Base-by-base conservation (phyloP, 495 filamentous ascomycete species). In the Poronia punctata region DNA sequence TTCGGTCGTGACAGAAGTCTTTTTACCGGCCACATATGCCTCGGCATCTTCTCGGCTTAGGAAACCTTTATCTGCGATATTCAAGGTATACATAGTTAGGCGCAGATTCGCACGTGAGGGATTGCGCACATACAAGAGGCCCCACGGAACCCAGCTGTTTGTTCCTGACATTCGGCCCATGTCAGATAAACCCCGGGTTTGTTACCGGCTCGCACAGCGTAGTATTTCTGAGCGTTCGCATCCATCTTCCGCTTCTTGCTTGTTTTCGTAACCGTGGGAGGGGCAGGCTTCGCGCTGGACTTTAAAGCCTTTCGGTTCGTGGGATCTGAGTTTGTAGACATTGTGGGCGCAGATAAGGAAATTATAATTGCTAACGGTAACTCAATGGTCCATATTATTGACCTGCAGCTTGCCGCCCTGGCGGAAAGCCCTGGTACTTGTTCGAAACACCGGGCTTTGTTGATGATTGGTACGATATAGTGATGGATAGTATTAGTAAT, bases 161-260 rank as follows among this genome's bases (percentile, higher is more conserved):
- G 86, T 33, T 72, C 71, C 55, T 90, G 66, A 55, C 88, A 95
- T 37, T 92, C 83, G 12, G 64, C 60, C 85, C 86, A 98, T 34
- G 65, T 79, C 51, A 78, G 74, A 61, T 95, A 98, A n/a, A 98
- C 79, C 4, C 88, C 92, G 1, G 92, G 88, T 18, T 67, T 75
- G 43, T 75, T 71, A 6, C 92, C 92, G 15, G 67, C 71, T 26
- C 81, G 79, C 17, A 98, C 92, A 9, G 84, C 87, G 60, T 97
- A 98, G 63, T 80, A 95, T 64, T 92, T 95, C 40, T 71, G 66
- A 20, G 70, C 59, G 3, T 67, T 40, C 19, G 53, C 30, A 20
- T 62, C 56, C 34, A 50, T 40, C 54, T 68, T 71, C 41, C 66
- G 59, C 54, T 68, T 71, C 39, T 48, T 67, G 38, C 58, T 54